Evolutionary conservation across 148 eudicot genomes (phyloP), one percentile per base, ranked within the genome.

Genomic region (Fagopyrum tataricum): DNA sequence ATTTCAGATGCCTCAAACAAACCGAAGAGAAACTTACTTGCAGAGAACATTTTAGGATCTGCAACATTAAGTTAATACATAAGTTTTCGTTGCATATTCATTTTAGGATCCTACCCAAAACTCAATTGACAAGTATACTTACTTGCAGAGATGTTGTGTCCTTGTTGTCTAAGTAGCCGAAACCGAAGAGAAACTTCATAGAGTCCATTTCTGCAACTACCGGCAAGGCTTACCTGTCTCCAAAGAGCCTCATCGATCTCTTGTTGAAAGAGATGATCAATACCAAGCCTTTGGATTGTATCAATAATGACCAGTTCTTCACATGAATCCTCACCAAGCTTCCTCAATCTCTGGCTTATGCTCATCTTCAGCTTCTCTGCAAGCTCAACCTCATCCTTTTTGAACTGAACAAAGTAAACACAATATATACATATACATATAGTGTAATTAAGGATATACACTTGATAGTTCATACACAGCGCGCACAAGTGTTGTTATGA

Each of bases 61-160:
- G n/a, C n/a, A n/a, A n/a, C n/a, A n/a, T n/a, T n/a, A n/a, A n/a
- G n/a, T n/a, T n/a, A n/a, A n/a, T n/a, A n/a, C n/a, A n/a, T n/a
- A n/a, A n/a, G n/a, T n/a, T n/a, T n/a, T n/a, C n/a, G n/a, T n/a
- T n/a, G n/a, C n/a, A n/a, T n/a, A n/a, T n/a, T n/a, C n/a, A n/a
- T n/a, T n/a, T n/a, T n/a, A n/a, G n/a, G n/a, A n/a, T n/a, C n/a
- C n/a, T n/a, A n/a, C n/a, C n/a, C n/a, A n/a, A n/a, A n/a, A n/a
- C n/a, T n/a, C 0, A 82, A 18, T 71, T 42, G 85, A 86, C 71
- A 1, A 23, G 66, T 59, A 4, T 21, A 31, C 42, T 62, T 52
- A 72, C 74, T 21, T 3, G 74, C 2, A 23, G 56, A 49, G 46
- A 72, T 21, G 24, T 13, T 23, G 64, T 31, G 52, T 14, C 74